phyloP scores from a whole-genome alignment of 2,329 filamentous ascomycete species.

The Cytospora paraplurivora region DNA sequence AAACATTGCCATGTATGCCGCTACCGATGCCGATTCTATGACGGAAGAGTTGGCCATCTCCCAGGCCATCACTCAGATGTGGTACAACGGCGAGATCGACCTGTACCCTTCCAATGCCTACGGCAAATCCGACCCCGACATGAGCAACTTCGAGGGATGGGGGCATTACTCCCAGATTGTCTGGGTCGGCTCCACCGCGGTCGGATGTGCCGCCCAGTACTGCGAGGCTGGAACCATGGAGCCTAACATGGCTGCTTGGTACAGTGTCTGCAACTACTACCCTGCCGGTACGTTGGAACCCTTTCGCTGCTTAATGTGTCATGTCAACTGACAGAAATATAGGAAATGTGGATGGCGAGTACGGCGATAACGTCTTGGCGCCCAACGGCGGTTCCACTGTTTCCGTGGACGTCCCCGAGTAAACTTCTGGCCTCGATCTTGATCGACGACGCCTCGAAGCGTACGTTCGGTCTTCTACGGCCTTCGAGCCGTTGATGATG shows the following conservation, averaged over 20 bases:
- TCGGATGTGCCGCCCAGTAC: conserved; percentile 64
- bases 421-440: background rate
- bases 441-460: background rate
- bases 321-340: conserved; percentile 29
- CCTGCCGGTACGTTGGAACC: conserved; percentile 58
- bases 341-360: conserved; percentile 58
- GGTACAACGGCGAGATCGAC: conserved; percentile 82
- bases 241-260: conserved; percentile 59
- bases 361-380: conserved; percentile 51
- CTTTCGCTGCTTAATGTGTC: background rate
- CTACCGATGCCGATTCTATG: conserved; percentile 47
- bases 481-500: too few relatives aligned
- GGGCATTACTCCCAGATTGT: conserved; percentile 79
- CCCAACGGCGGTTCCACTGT: conserved; percentile 43
- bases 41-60: conserved; percentile 59
- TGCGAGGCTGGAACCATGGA: conserved; percentile 56
- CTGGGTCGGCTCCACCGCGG: conserved; percentile 62
- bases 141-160: conserved; percentile 64
- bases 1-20: conserved; percentile 76
- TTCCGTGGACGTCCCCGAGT: conserved; percentile 27
- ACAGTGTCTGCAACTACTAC: conserved; percentile 88
- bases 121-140: conserved; percentile 60
- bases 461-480: too few relatives aligned
- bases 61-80: conserved; percentile 74
- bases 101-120: conserved; percentile 59